phyloP scores from a whole-genome alignment of 805 yeast genomes.

The Limtongia smithiae region DNA sequence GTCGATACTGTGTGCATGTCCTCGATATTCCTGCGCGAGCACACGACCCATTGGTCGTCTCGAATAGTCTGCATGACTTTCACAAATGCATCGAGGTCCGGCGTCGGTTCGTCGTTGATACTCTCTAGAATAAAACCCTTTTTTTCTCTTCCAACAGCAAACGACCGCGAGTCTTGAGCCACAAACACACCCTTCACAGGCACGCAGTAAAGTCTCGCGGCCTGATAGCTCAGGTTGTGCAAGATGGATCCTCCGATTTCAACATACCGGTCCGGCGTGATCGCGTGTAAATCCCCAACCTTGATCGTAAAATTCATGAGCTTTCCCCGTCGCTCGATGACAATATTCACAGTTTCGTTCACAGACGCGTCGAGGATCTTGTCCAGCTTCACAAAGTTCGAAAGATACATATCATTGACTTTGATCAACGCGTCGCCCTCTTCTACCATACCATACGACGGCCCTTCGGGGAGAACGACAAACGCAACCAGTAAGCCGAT shows the following conservation, averaged over 20 bases:
- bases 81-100: conserved; percentile 70
- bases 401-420: conserved; percentile 59
- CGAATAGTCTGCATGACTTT: conserved; percentile 76
- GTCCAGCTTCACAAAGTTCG: conserved; percentile 76
- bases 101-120: conserved; percentile 68
- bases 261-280: conserved; percentile 78
- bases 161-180: conserved; percentile 73
- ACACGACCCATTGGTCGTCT: conserved; percentile 66
- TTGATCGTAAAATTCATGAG: conserved; percentile 48
- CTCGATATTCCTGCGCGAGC: conserved; percentile 69
- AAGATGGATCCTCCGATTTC: conserved; percentile 84
- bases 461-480: conserved; percentile 78
- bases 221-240: conserved; percentile 80
- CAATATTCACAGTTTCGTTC: conserved; percentile 53
- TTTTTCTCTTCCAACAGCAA: conserved; percentile 44
- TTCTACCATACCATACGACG: conserved; percentile 64
- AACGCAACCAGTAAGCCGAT: conserved; percentile 84
- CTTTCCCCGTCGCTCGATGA: conserved; percentile 72
- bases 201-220: conserved; percentile 78
- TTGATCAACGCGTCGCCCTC: conserved; percentile 86
- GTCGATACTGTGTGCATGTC: conserved; percentile 67
- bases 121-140: conserved; percentile 80
- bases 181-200: conserved; percentile 83
- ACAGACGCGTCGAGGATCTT: conserved; percentile 72
- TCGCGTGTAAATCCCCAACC: conserved; percentile 73